These are phyloP conservation scores for Coleophoma cylindrospora DNA, from an alignment of 2,329 filamentous ascomycete genomes.

Conservation along the genomic window DNA sequence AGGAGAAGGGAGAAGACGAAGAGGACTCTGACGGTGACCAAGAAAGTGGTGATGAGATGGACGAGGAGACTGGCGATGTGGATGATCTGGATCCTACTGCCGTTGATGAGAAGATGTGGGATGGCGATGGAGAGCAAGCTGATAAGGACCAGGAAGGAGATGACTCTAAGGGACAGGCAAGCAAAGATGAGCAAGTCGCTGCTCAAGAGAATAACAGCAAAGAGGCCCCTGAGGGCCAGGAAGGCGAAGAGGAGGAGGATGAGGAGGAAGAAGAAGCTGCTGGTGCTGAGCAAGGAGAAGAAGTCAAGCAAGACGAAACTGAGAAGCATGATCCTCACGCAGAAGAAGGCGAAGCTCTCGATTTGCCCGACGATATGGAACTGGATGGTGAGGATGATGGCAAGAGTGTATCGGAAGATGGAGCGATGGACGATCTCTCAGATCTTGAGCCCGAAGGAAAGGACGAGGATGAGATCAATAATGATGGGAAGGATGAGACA, in stretches of 20 bases:
- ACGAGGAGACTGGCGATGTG: slow-evolving; percentile 86
- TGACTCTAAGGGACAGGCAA: slow-evolving; percentile 63
- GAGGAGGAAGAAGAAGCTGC: slow-evolving; percentile 49
- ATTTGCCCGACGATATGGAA: slow-evolving; percentile 67
- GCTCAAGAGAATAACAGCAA: slow-evolving; percentile 49
- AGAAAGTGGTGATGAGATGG: slow-evolving; percentile 68
- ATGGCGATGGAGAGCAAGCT: slow-evolving; percentile 73
- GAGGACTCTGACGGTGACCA: slow-evolving; percentile 59
- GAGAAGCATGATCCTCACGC: slow-evolving; percentile 63
- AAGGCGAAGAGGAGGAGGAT: slow-evolving; percentile 35
- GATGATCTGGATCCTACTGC: slow-evolving; percentile 85
- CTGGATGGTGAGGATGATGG: slow-evolving; percentile 56
- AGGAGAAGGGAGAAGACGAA: slow-evolving; percentile 56
- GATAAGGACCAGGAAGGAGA: slow-evolving; percentile 79
- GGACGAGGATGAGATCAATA: slow-evolving; percentile 26
- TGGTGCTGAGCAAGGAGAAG: slow-evolving; percentile 53
- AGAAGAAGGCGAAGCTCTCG: slow-evolving; percentile 62
- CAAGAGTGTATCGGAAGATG: slow-evolving; percentile 35
- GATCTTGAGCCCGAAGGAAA: slow-evolving; percentile 37
- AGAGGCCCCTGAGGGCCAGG: slow-evolving; percentile 42
- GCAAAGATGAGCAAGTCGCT: slow-evolving; percentile 45
- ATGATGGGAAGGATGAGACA: slow-evolving; percentile 39
- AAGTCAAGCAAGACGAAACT: slow-evolving; percentile 47
- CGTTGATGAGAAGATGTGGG: slow-evolving; percentile 99
- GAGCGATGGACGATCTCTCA: slow-evolving; percentile 49